Evolutionary conservation across 441 rosid genomes (phyloP), one percentile per base, ranked within the genome.

Genomic region (Viola pubescens): DNA sequence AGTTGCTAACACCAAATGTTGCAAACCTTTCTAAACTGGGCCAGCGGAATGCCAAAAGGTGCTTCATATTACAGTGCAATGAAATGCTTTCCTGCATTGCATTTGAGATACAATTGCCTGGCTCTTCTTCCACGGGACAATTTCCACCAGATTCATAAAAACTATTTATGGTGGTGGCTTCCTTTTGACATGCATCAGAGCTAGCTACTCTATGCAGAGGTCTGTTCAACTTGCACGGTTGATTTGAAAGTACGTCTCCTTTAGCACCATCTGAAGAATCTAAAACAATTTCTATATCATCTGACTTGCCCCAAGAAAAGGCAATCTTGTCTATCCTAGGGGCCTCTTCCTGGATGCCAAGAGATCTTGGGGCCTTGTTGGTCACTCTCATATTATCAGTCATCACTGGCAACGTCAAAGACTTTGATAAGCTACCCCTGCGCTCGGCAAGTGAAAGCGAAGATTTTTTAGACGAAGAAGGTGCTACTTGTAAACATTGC

Each of bases 401-500:
- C 71, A 70, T 51, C 67, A 58, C 76, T 40, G 95, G 94, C 72
- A 89, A 79, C 83, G 82, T 87, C 70, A 87, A 73, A 64, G 89
- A 65, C 73, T 77, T 79, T 54, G 86, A 83, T 63, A 75, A 74
- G 68, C 81, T 77, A 56, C 98, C 95, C 71, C 98, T 76, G 39
- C 94, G 86, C 68, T 87, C 95, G 3, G 94, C 95, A 48, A 89
- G 95, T 60, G 95, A 92, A 59, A 76, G 86, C 3, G 82, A 69
- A 62, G 60, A 69, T 61, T 60, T 84, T 71, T 75, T 85, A 44
- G 63, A 58, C 4, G 81, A 72, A n/a, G 81, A 80, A 44, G 69
- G 52, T 10, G 67, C 68, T 43, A 60, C 45, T 54, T 58, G 73
- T 63, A 68, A 62, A 55, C 54, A 57, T 48, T 64, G 61, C 73